Conservation (phyloP, 306 rosid genomes). For the Fagus sylvatica region DNA sequence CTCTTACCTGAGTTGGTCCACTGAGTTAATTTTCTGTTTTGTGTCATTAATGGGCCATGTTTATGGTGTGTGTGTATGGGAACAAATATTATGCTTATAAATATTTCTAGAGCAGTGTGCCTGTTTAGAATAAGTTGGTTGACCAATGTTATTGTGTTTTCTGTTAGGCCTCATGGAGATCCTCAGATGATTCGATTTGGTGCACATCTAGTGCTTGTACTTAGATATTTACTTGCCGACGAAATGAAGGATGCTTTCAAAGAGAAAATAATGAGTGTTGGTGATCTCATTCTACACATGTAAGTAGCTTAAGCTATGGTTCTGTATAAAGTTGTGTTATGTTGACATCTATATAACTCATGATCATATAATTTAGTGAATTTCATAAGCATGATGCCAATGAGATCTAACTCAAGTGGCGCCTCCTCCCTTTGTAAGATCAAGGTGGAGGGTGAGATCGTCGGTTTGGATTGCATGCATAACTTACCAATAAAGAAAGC, state of each 20-base stretch:
- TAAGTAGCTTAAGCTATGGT: slow-evolving; percentile 50
- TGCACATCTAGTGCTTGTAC: slow-evolving; percentile 97
- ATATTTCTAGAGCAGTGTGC: not conserved
- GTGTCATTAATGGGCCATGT: not conserved
- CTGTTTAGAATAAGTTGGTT: slow-evolving; percentile 27
- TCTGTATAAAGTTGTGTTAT: slow-evolving; percentile 3
- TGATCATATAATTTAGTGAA: slow-evolving; percentile 5
- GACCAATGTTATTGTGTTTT: slow-evolving; percentile 26
- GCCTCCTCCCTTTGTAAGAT: no score
- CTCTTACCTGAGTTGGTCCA: not conserved
- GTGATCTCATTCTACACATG: slow-evolving; percentile 95
- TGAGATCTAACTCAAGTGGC: no score
- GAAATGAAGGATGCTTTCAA: slow-evolving; percentile 71
- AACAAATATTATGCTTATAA: not conserved
- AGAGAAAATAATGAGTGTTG: slow-evolving; percentile 80
- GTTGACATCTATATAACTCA: not conserved
- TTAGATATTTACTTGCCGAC: slow-evolving; percentile 74
- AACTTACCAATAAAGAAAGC: no score
- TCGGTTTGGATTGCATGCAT: no score
- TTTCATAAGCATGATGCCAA: not conserved
- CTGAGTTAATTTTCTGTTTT: not conserved
- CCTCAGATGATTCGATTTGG: slow-evolving; percentile 97
- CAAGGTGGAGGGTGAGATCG: no score
- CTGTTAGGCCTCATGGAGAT: slow-evolving; percentile 83
- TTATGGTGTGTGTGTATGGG: not conserved